Evolutionary conservation across 176 grass and related monocot species (phyloP).

Genomic region (Musa itinerans): DNA sequence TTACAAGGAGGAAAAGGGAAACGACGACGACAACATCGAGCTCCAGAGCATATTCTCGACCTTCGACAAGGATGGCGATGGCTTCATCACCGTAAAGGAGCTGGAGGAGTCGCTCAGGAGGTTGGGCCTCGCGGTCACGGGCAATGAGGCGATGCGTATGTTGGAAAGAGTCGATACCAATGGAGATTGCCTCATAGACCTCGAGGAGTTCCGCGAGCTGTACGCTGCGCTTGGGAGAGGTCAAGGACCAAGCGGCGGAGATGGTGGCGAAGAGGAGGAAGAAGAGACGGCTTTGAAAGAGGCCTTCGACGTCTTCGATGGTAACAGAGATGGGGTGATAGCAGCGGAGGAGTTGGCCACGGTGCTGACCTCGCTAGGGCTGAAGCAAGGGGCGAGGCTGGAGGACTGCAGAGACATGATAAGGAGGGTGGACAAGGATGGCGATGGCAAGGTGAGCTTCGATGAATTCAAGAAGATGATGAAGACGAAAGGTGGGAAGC

Average conservation of each 20-base stretch:
- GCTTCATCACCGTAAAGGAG: slow-evolving; percentile 69
- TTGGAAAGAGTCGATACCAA: slow-evolving; percentile 65
- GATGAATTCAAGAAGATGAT: slow-evolving; percentile 99
- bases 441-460: slow-evolving; percentile 86
- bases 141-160: slow-evolving; percentile 33
- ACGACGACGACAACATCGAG: not conserved
- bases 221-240: slow-evolving; percentile 40
- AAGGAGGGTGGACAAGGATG: slow-evolving; percentile 63
- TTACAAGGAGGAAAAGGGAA: not conserved
- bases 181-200: slow-evolving; percentile 74
- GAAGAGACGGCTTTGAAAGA: slow-evolving; percentile 63
- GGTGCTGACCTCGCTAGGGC: slow-evolving; percentile 59
- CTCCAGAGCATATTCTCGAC: slow-evolving; percentile 61
- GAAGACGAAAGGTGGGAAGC: slow-evolving; percentile 16
- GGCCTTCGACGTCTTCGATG: slow-evolving; percentile 87
- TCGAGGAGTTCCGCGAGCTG: slow-evolving; percentile 73
- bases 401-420: slow-evolving; percentile 92
- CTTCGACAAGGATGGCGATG: slow-evolving; percentile 85
- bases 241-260: not conserved
- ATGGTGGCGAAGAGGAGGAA: slow-evolving; percentile 23
- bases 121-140: slow-evolving; percentile 50
- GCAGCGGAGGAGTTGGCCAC: slow-evolving; percentile 72
- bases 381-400: slow-evolving; percentile 40
- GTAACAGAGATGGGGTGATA: slow-evolving; percentile 79
- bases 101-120: slow-evolving; percentile 65